Conservation (phyloP, 768 basidiomycete species). For the Rubroboletus pulcherrimus region DNA sequence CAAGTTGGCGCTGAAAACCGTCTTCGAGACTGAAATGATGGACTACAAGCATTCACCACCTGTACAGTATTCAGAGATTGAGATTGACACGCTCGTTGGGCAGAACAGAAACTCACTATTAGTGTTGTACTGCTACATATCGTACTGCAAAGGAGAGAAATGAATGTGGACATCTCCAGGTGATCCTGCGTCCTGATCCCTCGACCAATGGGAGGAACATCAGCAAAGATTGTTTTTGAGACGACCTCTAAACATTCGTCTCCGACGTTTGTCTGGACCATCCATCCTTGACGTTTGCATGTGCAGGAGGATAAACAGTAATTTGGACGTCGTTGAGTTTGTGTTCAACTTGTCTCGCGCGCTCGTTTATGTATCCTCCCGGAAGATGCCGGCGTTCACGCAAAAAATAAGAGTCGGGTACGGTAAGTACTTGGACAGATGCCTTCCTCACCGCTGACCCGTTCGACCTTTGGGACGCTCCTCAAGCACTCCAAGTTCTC, state of each 20-base stretch:
- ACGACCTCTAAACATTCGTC: conserved; percentile 40
- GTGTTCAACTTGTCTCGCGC: background rate
- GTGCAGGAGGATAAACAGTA: conserved; percentile 63
- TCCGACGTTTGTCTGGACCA: conserved; percentile 91
- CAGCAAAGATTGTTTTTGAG: conserved; percentile 95
- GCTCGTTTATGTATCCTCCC: conserved; percentile 30
- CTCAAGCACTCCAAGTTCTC: conserved; percentile 82
- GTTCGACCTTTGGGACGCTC: conserved; percentile 72
- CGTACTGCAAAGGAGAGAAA: background rate
- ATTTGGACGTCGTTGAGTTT: conserved; percentile 71
- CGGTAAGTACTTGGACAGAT: conserved; percentile 1
- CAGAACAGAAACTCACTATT: conserved; percentile 9
- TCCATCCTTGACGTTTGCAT: conserved; percentile 51
- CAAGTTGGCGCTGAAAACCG: background rate
- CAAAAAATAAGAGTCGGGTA: background rate
- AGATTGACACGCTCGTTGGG: background rate
- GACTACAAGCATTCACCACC: background rate
- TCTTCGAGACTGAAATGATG: background rate
- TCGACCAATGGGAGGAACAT: conserved; percentile 86
- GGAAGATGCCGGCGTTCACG: conserved; percentile 22
- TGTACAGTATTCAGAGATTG: conserved; percentile 1
- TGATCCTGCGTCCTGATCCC: conserved; percentile 89
- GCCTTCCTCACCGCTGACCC: conserved; percentile 32
- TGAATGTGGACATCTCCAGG: conserved; percentile 69
- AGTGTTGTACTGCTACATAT: conserved; percentile 3